Evolutionary conservation across 106 monocot species (phyloP), one percentile per base, ranked within the genome.

Genomic region (Triglochin maritima): DNA sequence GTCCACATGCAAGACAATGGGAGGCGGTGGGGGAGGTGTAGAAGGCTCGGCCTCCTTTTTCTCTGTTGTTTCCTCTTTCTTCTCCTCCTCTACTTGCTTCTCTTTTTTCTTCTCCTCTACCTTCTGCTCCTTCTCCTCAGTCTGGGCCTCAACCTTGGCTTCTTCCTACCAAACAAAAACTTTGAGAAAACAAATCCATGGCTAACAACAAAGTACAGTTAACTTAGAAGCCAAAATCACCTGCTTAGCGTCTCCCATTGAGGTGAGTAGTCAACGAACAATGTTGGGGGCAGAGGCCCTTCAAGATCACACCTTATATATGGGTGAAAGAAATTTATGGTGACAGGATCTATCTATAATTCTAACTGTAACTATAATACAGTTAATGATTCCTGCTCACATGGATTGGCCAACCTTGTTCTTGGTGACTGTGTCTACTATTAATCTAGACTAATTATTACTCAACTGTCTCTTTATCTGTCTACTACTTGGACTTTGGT

Each of bases 1-100:
- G 69, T 84, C 77, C 4, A 86, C 76, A 55, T 41, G 64, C 50
- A 94, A 68, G 6, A 94, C 69, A 46, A 80, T 60, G 13, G 83
- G 80, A 49, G 83, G 78, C 10, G 93, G 81, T 5, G 90, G 83
- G 12, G 75, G 46, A 4, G 84, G 81, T 42, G 56, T 53, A 7
- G 60, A 62, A 29, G 7, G 47, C 8, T n/a, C 59, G 17, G 29
- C 13, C 10, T 71, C 46, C 44, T 63, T 44, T 45, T 71, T 53
- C 41, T 61, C 71, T 44, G 52, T n/a, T 45, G 50, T 63, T 47
- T 86, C 86, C 59, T 79, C 78, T 66, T 77, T 74, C 56, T 78
- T 73, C 41, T 80, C 79, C 54, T 78, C 82, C 45, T 80, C 82
- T 13, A 82, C 65, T 64, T 72, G 57, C 58, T 77, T 53, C 65